A percentile compares a stretch with the other conserved stretches of the same genome.
These are phyloP conservation scores for Hyaloscypha finlandica DNA, from an alignment of 495 filamentous ascomycete species.

Conservation along the genomic window DNA sequence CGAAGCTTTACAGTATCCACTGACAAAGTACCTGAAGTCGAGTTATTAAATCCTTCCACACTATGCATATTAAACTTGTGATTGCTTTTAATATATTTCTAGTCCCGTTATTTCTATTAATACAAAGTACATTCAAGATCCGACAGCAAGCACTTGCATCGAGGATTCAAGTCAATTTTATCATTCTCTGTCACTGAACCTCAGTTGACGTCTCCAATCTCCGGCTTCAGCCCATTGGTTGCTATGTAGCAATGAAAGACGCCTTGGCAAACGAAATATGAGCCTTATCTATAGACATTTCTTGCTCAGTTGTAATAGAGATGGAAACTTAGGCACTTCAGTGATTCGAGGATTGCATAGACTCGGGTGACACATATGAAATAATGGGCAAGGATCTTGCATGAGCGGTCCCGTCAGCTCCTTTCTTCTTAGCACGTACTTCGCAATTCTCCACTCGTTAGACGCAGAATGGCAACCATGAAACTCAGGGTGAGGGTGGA, in stretches of 20 bases:
- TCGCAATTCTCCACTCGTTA: constrained; percentile 15
- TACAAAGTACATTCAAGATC: neutral
- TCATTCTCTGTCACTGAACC: constrained; percentile 8
- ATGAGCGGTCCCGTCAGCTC: constrained; percentile 11
- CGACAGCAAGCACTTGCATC: neutral
- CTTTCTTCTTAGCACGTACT: constrained; percentile 12
- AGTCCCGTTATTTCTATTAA: neutral
- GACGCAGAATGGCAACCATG: constrained; percentile 8
- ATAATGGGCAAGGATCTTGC: constrained; percentile 12
- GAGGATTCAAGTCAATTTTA: neutral
- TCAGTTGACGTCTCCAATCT: constrained; percentile 9
- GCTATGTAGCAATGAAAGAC: constrained; percentile 1
- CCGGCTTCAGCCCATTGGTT: neutral
- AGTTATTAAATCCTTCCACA: no score
- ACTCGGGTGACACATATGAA: constrained; percentile 5
- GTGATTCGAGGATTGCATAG: constrained; percentile 5
- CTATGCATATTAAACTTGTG: neutral
- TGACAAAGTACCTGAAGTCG: no score
- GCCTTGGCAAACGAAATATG: constrained; percentile 4
- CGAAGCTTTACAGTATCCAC: no score
- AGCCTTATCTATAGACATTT: constrained; percentile 1
- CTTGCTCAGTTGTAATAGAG: constrained; percentile 7
- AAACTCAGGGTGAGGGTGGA: constrained; percentile 6
- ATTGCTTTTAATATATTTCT: neutral
- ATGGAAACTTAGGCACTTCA: constrained; percentile 8